Percentiles rank a stretch among this genome's conserved stretches.
These are phyloP conservation scores for Monilinia fructicola DNA, from an alignment of 2,329 filamentous ascomycete species.

Conservation along the genomic window DNA sequence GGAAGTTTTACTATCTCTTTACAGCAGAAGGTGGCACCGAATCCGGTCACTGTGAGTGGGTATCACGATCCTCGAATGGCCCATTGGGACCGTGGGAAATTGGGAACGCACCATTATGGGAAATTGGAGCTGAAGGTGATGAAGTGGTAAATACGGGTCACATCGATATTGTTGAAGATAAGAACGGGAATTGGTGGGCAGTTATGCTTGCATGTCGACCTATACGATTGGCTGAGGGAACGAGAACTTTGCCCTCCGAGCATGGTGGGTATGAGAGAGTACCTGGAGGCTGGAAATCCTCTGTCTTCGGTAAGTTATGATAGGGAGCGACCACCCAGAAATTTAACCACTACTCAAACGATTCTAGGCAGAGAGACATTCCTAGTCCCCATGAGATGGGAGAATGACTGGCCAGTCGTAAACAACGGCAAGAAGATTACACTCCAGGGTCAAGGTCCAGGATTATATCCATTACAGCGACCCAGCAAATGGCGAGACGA, in stretches of 20 bases:
- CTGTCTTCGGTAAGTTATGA: conserved; percentile 39
- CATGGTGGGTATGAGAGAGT: background rate
- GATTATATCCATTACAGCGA: conserved; percentile 5
- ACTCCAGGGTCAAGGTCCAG: background rate
- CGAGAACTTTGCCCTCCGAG: background rate
- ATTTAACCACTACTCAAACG: background rate
- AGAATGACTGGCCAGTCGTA: conserved; percentile 49
- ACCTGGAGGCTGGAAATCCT: conserved; percentile 11
- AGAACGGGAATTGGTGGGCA: conserved; percentile 53
- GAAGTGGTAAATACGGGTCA: conserved; percentile 50
- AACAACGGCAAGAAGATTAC: conserved; percentile 9
- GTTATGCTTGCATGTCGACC: conserved; percentile 48
- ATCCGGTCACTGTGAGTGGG: conserved; percentile 43
- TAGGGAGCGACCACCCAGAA: conserved; percentile 43
- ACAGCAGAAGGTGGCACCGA: conserved; percentile 56
- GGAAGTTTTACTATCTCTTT: conserved; percentile 54
- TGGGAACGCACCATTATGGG: conserved; percentile 8
- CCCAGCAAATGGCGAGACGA: conserved; percentile 1
- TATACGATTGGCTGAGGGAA: background rate
- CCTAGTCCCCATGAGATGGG: conserved; percentile 51
- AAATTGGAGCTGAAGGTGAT: conserved; percentile 7
- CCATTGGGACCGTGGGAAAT: conserved; percentile 18
- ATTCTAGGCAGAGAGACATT: conserved; percentile 56
- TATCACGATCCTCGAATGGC: conserved; percentile 3
- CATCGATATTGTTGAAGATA: conserved; percentile 56